These are phyloP conservation scores for Phallus indusiatus DNA, from an alignment of 768 basidiomycete genomes.

Conservation along the genomic window DNA sequence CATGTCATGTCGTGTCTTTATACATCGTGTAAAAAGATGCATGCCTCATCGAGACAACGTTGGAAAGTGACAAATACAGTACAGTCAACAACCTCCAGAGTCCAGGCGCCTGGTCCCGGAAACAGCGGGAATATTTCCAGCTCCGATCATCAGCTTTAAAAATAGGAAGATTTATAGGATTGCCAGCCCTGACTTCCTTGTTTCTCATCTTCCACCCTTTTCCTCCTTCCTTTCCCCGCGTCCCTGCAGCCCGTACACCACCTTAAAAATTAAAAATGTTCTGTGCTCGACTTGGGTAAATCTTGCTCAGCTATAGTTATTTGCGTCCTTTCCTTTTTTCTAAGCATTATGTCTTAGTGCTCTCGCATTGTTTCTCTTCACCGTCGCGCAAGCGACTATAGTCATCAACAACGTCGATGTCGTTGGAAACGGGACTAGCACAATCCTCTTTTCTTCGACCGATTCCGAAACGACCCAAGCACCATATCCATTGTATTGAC, in stretches of 20 bases:
- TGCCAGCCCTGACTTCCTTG: too few relatives aligned
- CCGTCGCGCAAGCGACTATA: conserved; percentile 2
- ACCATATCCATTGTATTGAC: background rate
- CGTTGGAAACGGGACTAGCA: background rate
- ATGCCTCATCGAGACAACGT: too few relatives aligned
- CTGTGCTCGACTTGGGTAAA: background rate
- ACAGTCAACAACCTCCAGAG: too few relatives aligned
- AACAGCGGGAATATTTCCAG: background rate
- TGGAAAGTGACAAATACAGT: too few relatives aligned
- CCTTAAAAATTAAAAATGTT: background rate
- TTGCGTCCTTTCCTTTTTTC: background rate
- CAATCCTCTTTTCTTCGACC: background rate
- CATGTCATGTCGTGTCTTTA: too few relatives aligned
- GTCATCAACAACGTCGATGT: background rate
- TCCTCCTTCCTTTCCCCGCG: background rate
- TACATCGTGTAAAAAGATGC: too few relatives aligned
- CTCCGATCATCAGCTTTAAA: background rate
- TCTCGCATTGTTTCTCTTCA: background rate
- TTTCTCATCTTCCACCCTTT: background rate
- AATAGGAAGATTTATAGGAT: background rate
- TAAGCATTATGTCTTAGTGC: background rate
- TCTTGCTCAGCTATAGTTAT: background rate
- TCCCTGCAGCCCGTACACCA: background rate
- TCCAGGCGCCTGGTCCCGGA: too few relatives aligned
- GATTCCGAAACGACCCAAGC: background rate